These are phyloP conservation scores for Musa balbisiana DNA, from an alignment of 202 grass and related monocot species.

Conservation along the genomic window DNA sequence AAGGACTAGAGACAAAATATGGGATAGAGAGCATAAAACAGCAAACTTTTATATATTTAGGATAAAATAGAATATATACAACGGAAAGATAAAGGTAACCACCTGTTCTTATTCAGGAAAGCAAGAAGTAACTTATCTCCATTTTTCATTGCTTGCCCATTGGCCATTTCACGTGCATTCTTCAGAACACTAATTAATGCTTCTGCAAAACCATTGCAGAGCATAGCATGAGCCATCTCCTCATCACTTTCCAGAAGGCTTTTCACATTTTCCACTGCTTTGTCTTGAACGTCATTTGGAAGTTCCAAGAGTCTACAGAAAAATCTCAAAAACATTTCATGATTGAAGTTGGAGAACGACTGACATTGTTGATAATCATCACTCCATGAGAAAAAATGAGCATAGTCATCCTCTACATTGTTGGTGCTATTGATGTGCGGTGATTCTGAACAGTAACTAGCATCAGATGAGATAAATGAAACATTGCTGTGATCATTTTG, in stretches of 20 bases:
- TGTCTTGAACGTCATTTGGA: conserved; percentile 49
- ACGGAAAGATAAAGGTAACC: conserved; percentile 8
- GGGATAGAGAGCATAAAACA: not conserved
- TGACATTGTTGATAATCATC: conserved; percentile 57
- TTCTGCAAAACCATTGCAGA: conserved; percentile 78
- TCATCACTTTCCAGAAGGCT: conserved; percentile 53
- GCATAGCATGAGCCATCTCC: conserved; percentile 43
- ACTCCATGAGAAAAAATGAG: conserved; percentile 61
- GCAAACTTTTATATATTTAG: not conserved
- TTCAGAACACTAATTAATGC: conserved; percentile 62
- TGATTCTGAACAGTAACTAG: conserved; percentile 54
- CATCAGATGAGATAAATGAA: conserved; percentile 60
- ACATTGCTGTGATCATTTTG: conserved; percentile 50
- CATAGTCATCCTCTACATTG: conserved; percentile 35
- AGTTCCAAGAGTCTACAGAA: conserved; percentile 57
- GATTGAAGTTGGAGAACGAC: conserved; percentile 65
- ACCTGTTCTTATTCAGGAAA: conserved; percentile 65
- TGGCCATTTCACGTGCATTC: conserved; percentile 34
- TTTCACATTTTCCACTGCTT: conserved; percentile 62
- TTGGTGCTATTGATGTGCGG: conserved; percentile 39
- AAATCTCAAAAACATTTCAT: conserved; percentile 75
- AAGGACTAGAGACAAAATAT: not conserved
- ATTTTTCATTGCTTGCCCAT: conserved; percentile 39
- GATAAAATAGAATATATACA: too few species aligned
- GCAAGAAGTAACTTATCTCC: conserved; percentile 55